A percentile compares a stretch with the other conserved stretches of the same genome.
phyloP scores from a whole-genome alignment of 1,284 basidiomycete genomes.

The Cryptococcus deneoformans region DNA sequence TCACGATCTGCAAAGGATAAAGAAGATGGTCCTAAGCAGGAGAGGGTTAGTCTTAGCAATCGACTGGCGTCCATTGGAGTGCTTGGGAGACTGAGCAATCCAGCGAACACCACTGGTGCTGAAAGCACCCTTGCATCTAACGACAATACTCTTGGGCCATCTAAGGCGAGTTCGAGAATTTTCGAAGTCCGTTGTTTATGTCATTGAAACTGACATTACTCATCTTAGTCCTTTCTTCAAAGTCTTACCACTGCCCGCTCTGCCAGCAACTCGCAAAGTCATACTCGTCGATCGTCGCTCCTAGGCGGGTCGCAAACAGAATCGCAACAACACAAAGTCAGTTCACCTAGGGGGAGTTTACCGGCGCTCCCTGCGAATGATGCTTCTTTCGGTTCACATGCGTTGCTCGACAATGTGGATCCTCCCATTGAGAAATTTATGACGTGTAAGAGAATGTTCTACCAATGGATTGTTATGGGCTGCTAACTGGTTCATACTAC shows the following conservation, averaged over 20 bases:
- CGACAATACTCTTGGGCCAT: no score
- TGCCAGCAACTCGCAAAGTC: conserved; percentile 3
- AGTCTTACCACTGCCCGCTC: conserved; percentile 5
- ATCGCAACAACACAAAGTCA: conserved; percentile 3
- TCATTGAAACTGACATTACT: conserved; percentile 10
- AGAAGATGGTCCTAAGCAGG: conserved; percentile 48
- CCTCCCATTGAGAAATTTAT: conserved; percentile 44
- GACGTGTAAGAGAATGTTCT: conserved; percentile 30
- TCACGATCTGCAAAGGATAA: conserved; percentile 28
- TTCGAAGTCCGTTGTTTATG: no score
- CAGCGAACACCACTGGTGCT: conserved; percentile 20
- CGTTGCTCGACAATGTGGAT: conserved; percentile 13
- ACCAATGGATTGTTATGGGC: not conserved
- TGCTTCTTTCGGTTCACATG: not conserved
- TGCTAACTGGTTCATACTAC: not conserved
- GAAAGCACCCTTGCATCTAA: conserved; percentile 46
- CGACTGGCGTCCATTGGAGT: conserved; percentile 68
- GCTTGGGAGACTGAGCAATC: conserved; percentile 27
- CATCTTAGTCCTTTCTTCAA: conserved; percentile 31
- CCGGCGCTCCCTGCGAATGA: conserved; percentile 10
- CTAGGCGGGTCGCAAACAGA: conserved; percentile 12
- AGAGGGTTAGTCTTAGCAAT: conserved; percentile 61
- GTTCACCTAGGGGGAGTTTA: conserved; percentile 19
- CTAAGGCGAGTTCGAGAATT: no score
- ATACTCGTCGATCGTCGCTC: conserved; percentile 21